Percentiles rank a stretch among this genome's conserved stretches.
phyloP scores from a whole-genome alignment of 1,284 basidiomycete genomes.

The Puccinia coronata region DNA sequence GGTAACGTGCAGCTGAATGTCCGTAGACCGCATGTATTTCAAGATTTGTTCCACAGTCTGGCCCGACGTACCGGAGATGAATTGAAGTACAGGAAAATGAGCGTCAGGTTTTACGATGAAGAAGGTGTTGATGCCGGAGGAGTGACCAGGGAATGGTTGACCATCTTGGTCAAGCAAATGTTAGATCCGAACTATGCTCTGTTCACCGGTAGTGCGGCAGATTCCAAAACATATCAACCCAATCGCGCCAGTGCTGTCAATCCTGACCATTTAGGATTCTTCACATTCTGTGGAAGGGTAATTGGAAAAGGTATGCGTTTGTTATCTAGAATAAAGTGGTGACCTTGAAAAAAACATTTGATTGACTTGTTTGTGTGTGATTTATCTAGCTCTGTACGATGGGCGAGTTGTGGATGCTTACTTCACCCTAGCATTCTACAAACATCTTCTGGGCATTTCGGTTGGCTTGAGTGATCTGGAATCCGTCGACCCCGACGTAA shows the following conservation, averaged over 20 bases:
- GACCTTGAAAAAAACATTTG: neutral
- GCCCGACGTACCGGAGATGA: conserved; percentile 89
- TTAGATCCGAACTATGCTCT: conserved; percentile 99
- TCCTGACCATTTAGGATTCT: conserved; percentile 92
- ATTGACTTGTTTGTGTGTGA: neutral
- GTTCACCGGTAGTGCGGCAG: conserved; percentile 95
- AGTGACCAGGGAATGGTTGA: conserved; percentile 94
- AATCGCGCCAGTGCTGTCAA: conserved; percentile 74
- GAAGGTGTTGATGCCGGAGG: conserved; percentile 98
- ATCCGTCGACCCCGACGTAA: too few relatives aligned
- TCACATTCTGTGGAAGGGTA: conserved; percentile 97
- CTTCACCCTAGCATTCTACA: conserved; percentile 75
- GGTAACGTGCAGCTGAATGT: too few relatives aligned
- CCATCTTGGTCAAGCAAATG: conserved; percentile 98
- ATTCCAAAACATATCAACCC: conserved; percentile 87
- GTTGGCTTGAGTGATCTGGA: conserved; percentile 93
- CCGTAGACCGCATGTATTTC: too few relatives aligned
- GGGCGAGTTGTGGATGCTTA: too few relatives aligned
- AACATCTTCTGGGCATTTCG: conserved; percentile 84
- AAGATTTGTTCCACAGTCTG: conserved; percentile 92
- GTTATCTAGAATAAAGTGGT: too few relatives aligned
- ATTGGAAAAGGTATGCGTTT: conserved; percentile 66
- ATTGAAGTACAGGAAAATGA: conserved; percentile 97
- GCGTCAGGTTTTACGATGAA: conserved; percentile 92
- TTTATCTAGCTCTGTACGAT: conserved; percentile 78